Conservation (phyloP, 495 filamentous ascomycete species). For the Penicillium lividum region DNA sequence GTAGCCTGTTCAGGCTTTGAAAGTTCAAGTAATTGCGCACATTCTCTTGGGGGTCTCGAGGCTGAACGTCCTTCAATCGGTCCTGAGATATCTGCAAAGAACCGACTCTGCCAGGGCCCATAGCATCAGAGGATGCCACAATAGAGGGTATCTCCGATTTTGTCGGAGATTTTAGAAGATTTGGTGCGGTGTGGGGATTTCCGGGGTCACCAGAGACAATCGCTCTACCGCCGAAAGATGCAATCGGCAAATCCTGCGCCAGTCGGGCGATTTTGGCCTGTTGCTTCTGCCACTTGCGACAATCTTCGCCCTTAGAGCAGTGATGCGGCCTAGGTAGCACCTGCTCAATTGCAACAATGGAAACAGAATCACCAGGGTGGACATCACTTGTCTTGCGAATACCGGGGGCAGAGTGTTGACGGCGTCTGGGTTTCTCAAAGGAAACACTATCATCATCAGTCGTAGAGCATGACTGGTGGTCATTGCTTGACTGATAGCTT, state of each 20-base stretch:
- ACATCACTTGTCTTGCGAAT: no score
- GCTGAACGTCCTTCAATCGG: conserved; percentile 63
- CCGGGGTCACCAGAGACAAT: conserved; percentile 71
- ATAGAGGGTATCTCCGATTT: conserved; percentile 64
- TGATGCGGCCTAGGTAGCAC: conserved; percentile 80
- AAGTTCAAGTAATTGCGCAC: conserved; percentile 84
- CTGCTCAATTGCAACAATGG: conserved; percentile 91
- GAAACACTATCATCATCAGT: no score
- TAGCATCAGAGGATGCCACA: conserved; percentile 84
- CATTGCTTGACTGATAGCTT: neutral
- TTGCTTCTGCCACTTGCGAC: conserved; percentile 74
- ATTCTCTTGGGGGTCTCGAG: conserved; percentile 84
- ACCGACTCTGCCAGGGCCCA: conserved; percentile 61
- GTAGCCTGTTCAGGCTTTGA: conserved; percentile 44
- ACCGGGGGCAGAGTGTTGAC: no score
- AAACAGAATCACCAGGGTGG: conserved; percentile 76
- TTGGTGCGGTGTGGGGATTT: conserved; percentile 63
- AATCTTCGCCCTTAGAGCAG: conserved; percentile 89
- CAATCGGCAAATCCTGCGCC: conserved; percentile 19
- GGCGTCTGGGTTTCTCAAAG: no score
- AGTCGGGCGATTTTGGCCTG: conserved; percentile 41
- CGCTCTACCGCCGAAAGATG: conserved; percentile 6
- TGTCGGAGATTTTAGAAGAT: conserved; percentile 28
- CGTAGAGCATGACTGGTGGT: conserved; percentile 29
- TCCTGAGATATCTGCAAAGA: conserved; percentile 71